Base-by-base conservation (phyloP, 768 basidiomycete species). In the Mycena alexandri region DNA sequence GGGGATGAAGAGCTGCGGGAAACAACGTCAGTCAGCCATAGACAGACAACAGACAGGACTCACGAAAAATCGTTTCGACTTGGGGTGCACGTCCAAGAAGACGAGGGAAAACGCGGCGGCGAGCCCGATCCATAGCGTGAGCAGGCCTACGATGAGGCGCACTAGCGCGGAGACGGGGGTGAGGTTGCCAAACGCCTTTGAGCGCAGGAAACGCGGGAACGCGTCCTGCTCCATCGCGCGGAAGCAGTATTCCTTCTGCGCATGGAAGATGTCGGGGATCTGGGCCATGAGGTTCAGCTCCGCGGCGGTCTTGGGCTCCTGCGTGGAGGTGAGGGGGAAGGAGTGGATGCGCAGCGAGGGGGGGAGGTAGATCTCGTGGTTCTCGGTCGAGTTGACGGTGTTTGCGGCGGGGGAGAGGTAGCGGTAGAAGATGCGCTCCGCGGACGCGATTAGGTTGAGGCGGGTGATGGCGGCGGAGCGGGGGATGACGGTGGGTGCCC, bases 301-400 rank as follows among this genome's bases (percentile, higher is more conserved):
- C 25, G 84, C 81, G 74, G 86, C 85, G 6, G 89, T 82, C 75
- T 85, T 87, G 3, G 94, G 94, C 63, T 95, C 90, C 47, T 89
- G 86, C 2, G 85, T 80, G 73, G 90, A 90, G 73, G 85, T 93
- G 61, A 95, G 84, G 3, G 96, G 95, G 84, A 99, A 99, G 25
- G 87, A 85, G 78, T 96, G 90, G 74, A 99, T 90, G 55, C 98
- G 93, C 48, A 99, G 87, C 24, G 93, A 87, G 1, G 96, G 93
- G 0, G 98, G 98, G 21, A 99, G 91, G 77, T 99, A 99, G 55
- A 99, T 96, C 83, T 99, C 97, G 78, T 98, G 97, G 79, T 95
- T 96, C 76, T 96, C 93, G 14, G 89, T 88, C 17, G 91, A 89
- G 69, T 93, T 89, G 9, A 92, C 87, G 19, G 89, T 86, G 75